Evolutionary conservation across 177 flowering plant genomes (phyloP), one percentile per base, ranked within the genome.

Genomic region (Tripterygium wilfordii): DNA sequence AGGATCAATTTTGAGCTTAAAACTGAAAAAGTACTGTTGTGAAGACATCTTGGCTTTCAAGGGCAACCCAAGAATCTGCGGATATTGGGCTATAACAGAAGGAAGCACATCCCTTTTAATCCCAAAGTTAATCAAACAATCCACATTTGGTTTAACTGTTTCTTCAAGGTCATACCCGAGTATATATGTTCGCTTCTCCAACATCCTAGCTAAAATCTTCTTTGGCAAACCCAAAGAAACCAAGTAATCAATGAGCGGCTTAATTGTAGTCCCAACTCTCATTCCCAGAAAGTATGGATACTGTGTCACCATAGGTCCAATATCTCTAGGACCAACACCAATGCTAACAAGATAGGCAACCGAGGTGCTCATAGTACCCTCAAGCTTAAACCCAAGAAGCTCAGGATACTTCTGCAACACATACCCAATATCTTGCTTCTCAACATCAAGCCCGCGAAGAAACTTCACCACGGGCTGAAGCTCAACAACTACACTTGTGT

Each of bases 321-420:
- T 83, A 62, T 85, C 96, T 55, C 89, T 74, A 0, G 91, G 95
- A 42, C 54, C 63, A 41, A 85, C 95, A 19, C 96, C 96, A 36
- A 85, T 85, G 43, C 96, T 88, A 29, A 88, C 87, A 44, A 88
- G 66, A 64, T 88, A 88, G 10, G 89, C 95, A 18, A 88, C 87
- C 0, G 90, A 80, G 12, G 96, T 88, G 57, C 96, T 88, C 96
- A 88, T 88, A 3, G 96, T 88, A n/a, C 96, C 96, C 44, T 88
- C 96, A 2, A 78, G 83, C 78, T 88, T 88, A 67, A 81, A 88
- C 65, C 96, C 95, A 4, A 88, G 58, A 37, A 85, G 62, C 43
- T 88, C 95, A 0, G 91, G 96, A 59, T 88, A 88, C 69, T 79
- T 88, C 75, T 61, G 69, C 66, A 88, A 49, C 42, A 88, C 95